These are phyloP conservation scores for Trichophyton mentagrophytes DNA, from an alignment of 2,329 filamentous ascomycete genomes.

Conservation along the genomic window DNA sequence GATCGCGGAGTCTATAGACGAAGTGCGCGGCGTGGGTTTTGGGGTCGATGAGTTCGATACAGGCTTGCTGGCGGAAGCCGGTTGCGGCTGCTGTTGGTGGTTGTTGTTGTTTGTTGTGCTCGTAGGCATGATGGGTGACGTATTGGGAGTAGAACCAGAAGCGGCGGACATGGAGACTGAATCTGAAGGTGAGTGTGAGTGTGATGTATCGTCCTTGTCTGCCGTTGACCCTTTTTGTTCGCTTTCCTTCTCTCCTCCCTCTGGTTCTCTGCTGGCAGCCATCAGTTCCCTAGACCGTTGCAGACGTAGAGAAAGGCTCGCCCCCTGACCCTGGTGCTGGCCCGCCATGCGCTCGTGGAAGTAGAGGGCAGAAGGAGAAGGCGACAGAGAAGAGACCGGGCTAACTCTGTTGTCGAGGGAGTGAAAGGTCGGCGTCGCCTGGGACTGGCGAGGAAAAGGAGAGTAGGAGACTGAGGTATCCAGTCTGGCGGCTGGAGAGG, in stretches of 20 bases:
- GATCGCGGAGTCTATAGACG: constrained; percentile 87
- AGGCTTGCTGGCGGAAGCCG: background rate
- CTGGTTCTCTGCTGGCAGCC: background rate
- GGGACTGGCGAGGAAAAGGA: background rate
- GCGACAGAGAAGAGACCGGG: background rate
- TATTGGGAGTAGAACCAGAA: background rate
- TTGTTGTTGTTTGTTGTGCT: background rate
- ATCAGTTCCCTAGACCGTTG: background rate
- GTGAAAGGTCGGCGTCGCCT: background rate
- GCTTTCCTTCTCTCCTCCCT: background rate
- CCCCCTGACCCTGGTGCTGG: constrained; percentile 1
- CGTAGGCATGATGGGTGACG: background rate
- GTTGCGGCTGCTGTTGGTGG: background rate
- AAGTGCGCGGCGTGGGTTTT: constrained; percentile 50
- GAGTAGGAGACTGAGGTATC: constrained; percentile 3
- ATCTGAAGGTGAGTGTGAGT: background rate
- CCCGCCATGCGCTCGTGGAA: constrained; percentile 3
- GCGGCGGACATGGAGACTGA: background rate
- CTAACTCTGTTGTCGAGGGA: background rate
- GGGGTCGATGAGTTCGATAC: constrained; percentile 1
- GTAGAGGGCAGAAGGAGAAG: background rate
- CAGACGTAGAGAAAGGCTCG: background rate
- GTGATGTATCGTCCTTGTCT: background rate
- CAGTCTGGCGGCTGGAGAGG: background rate
- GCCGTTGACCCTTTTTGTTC: background rate